Evolutionary conservation across 225 moss, liverwort and hornwort genomes (phyloP).

Genomic region (Polytrichum commune): DNA sequence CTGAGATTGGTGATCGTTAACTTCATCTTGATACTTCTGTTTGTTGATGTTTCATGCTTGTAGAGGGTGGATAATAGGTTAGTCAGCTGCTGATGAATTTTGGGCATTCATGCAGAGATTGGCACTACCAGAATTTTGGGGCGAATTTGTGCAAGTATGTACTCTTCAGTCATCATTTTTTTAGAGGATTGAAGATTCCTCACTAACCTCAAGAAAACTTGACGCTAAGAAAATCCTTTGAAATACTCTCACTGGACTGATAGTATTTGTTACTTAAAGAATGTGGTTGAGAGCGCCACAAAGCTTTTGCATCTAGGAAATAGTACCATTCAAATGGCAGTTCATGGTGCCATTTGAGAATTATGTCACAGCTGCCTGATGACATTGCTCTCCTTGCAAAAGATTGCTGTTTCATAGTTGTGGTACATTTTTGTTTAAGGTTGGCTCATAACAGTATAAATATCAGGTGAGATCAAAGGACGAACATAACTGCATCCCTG

Average conservation of each 20-base stretch:
- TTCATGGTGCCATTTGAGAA: too few species aligned
- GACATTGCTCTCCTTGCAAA: neutral
- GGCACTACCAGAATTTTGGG: conserved; percentile 81
- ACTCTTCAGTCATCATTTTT: neutral
- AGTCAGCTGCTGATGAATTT: conserved; percentile 3
- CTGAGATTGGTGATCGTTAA: neutral
- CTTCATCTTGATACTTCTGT: neutral
- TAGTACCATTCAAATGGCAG: too few species aligned
- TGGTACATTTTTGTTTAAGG: neutral
- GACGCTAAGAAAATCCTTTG: too few species aligned
- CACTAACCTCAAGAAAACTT: too few species aligned
- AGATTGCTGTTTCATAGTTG: neutral
- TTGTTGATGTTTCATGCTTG: neutral
- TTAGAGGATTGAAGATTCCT: neutral
- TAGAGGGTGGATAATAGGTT: neutral
- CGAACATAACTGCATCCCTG: conserved; percentile 91
- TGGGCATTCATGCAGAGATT: conserved; percentile 66
- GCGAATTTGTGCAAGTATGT: conserved; percentile 58
- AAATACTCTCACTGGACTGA: too few species aligned
- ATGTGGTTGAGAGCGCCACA: neutral
- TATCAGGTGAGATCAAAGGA: conserved; percentile 32
- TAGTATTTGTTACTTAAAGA: too few species aligned
- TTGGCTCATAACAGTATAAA: neutral
- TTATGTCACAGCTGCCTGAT: too few species aligned
- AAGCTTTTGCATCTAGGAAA: neutral